phyloP scores from a whole-genome alignment of 148 eudicot genomes.

The Silene latifolia region DNA sequence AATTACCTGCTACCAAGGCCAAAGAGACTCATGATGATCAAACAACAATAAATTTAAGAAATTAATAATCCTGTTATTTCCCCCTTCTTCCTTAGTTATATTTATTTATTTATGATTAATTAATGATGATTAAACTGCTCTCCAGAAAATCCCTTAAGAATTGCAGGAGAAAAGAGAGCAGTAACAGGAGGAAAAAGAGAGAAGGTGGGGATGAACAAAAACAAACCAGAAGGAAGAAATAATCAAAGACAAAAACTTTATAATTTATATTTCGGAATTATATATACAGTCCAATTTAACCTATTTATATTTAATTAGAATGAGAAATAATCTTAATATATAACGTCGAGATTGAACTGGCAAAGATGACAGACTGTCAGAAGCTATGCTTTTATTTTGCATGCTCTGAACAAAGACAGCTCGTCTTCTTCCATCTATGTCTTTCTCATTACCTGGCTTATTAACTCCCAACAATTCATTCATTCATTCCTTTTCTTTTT shows the following conservation, averaged over 20 bases:
- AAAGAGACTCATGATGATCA: conserved; percentile 53
- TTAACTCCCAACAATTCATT: neutral
- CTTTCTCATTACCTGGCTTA: conserved; percentile 4
- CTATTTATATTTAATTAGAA: neutral
- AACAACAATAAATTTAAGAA: neutral
- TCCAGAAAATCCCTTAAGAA: neutral
- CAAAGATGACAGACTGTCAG: conserved; percentile 15
- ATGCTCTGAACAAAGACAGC: conserved; percentile 8
- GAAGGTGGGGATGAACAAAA: neutral
- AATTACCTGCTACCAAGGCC: conserved; percentile 70
- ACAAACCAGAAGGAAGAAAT: neutral
- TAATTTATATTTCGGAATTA: neutral
- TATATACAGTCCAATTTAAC: neutral
- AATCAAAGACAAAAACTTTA: neutral
- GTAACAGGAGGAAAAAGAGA: neutral
- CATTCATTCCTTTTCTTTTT: neutral
- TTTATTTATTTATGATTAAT: neutral
- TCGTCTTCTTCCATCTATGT: conserved; percentile 13
- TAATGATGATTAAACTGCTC: conserved; percentile 7
- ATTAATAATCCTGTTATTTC: neutral
- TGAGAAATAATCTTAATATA: neutral
- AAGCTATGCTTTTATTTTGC: neutral
- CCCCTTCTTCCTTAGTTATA: neutral
- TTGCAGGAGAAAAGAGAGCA: neutral
- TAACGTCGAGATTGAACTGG: neutral